A percentile compares a stretch with the other conserved stretches of the same genome.
phyloP scores from a whole-genome alignment of 768 basidiomycete species.

The Mycena epipterygia region DNA sequence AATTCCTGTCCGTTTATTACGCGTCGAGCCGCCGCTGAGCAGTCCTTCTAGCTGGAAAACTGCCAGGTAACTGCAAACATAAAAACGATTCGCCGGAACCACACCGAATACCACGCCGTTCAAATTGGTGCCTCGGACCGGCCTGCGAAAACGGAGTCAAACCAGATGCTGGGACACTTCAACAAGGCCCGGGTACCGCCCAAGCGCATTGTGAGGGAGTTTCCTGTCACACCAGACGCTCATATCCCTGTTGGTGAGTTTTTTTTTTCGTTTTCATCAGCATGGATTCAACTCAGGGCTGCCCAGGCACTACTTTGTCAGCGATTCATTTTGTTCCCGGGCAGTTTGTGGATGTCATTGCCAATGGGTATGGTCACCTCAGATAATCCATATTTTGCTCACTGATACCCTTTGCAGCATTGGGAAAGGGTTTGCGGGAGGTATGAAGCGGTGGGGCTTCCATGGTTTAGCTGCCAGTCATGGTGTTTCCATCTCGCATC shows the following conservation, averaged over 20 bases:
- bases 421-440: constrained; percentile 97
- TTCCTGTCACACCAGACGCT: constrained; percentile 89
- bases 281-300: neutral
- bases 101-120: constrained; percentile 89
- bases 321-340: constrained; percentile 98
- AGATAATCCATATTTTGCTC: neutral
- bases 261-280: neutral
- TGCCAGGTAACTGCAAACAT: constrained; percentile 92
- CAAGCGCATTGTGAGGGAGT: constrained; percentile 90
- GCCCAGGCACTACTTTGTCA: constrained; percentile 85
- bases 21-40: constrained; percentile 8
- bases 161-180: constrained; percentile 93
- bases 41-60: constrained; percentile 75
- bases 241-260: constrained; percentile 88
- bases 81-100: constrained; percentile 71
- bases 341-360: constrained; percentile 83
- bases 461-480: constrained; percentile 93
- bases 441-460: constrained; percentile 97
- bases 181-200: constrained; percentile 83
- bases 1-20: constrained; percentile 37
- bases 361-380: constrained; percentile 19
- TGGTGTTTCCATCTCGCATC: constrained; percentile 95
- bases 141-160: constrained; percentile 77
- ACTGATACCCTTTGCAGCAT: constrained; percentile 64
- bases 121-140: constrained; percentile 91